Percentiles rank a stretch among this genome's conserved stretches.
Conservation (phyloP, 108 stramenopile species). For the Cylindrotheca closterium region DNA sequence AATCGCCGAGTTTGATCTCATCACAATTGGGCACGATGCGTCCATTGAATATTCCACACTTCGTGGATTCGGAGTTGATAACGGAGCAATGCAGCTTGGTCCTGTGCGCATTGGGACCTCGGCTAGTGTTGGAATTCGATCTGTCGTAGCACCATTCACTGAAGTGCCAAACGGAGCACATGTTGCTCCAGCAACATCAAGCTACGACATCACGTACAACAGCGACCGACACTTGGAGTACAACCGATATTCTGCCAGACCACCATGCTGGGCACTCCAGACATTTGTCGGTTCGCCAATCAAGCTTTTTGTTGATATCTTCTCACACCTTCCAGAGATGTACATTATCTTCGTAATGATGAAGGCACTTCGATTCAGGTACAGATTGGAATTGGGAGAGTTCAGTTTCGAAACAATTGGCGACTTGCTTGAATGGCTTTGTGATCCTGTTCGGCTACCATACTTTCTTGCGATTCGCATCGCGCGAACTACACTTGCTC, state of each 20-base stretch:
- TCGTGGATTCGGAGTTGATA: slow-evolving; percentile 62
- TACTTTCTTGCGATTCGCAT: slow-evolving; percentile 53
- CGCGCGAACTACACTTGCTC: slow-evolving; percentile 32
- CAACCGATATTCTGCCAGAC: slow-evolving; percentile 43
- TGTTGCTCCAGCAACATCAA: slow-evolving; percentile 50
- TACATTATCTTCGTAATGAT: slow-evolving; percentile 39
- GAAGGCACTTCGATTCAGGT: slow-evolving; percentile 5
- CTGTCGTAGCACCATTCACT: slow-evolving; percentile 62
- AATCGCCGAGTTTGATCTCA: slow-evolving; percentile 63
- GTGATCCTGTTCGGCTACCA: slow-evolving; percentile 49
- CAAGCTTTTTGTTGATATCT: slow-evolving; percentile 30
- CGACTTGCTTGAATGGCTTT: slow-evolving; percentile 57
- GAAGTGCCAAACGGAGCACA: slow-evolving; percentile 33
- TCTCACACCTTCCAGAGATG: slow-evolving; percentile 48
- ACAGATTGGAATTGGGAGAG: slow-evolving; percentile 12
- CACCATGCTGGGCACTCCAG: slow-evolving; percentile 24
- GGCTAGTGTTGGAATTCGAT: slow-evolving; percentile 49
- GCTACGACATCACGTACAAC: slow-evolving; percentile 40
- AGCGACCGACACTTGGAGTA: slow-evolving; percentile 16
- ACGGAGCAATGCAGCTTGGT: slow-evolving; percentile 55
- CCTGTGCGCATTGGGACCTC: slow-evolving; percentile 43
- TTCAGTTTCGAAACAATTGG: slow-evolving; percentile 28
- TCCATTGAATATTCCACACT: slow-evolving; percentile 49
- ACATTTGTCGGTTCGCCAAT: slow-evolving; percentile 33
- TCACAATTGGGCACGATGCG: slow-evolving; percentile 48